Evolutionary conservation across 495 filamentous ascomycete species (phyloP).

Genomic region (Aspergillus homomorphus): DNA sequence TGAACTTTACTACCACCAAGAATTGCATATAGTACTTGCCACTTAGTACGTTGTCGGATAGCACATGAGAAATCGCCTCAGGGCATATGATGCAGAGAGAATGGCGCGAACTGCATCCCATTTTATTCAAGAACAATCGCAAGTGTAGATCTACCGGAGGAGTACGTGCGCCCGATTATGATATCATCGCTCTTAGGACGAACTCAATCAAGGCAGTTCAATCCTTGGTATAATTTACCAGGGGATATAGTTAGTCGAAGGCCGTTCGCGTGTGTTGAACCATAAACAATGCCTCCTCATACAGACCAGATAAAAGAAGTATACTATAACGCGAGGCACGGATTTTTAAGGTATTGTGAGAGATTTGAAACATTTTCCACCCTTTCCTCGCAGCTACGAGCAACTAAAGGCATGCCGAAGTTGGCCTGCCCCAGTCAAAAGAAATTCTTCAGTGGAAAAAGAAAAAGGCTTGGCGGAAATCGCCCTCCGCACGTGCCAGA

Average conservation of each 20-base stretch:
- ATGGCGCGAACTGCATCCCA: too few species aligned
- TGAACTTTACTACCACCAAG: neutral
- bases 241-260: too few species aligned
- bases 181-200: neutral
- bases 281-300: neutral
- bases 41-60: neutral
- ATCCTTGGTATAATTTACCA: neutral
- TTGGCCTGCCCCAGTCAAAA: too few species aligned
- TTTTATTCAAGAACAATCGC: neutral
- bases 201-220: neutral
- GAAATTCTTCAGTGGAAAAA: neutral
- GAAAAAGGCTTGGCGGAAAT: constrained; percentile 7
- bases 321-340: too few species aligned
- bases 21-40: neutral
- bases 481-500: constrained; percentile 15
- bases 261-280: too few species aligned
- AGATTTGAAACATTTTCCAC: neutral
- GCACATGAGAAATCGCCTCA: too few species aligned
- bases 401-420: neutral
- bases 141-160: neutral
- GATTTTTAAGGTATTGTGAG: too few species aligned
- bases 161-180: neutral
- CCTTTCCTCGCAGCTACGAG: neutral
- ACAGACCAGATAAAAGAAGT: neutral
- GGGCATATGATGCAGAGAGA: neutral